phyloP scores from a whole-genome alignment of 495 filamentous ascomycete genomes.

The Letharia lupina region DNA sequence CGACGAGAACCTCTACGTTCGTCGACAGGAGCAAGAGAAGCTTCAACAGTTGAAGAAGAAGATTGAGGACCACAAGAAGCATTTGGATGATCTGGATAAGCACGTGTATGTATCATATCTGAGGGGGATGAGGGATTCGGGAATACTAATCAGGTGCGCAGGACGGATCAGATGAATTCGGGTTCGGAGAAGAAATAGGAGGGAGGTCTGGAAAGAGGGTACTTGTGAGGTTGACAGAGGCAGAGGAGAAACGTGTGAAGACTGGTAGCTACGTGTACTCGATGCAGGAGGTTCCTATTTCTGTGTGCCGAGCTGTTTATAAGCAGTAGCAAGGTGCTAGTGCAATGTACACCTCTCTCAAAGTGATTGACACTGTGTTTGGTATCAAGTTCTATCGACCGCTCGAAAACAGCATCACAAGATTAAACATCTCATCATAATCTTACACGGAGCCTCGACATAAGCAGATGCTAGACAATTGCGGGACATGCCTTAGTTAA shows the following conservation, averaged over 20 bases:
- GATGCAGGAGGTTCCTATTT: not conserved
- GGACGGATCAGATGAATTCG: slow-evolving; percentile 2
- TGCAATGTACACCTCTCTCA: not conserved
- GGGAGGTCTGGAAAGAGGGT: not conserved
- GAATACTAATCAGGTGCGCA: slow-evolving; percentile 5
- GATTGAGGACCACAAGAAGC: slow-evolving; percentile 66
- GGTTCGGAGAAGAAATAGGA: slow-evolving; percentile 47
- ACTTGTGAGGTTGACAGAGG: not conserved
- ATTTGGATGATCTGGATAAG: slow-evolving; percentile 73
- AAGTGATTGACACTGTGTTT: not conserved
- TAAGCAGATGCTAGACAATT: not conserved
- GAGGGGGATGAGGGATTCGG: not conserved
- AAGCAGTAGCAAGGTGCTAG: not conserved
- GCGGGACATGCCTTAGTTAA: not conserved
- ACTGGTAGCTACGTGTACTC: not conserved
- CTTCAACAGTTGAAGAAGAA: slow-evolving; percentile 61
- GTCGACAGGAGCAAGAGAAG: slow-evolving; percentile 77
- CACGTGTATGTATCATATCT: slow-evolving; percentile 57
- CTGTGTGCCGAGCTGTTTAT: not conserved
- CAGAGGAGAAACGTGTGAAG: not conserved
- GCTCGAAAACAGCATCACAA: not conserved
- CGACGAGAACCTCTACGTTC: slow-evolving; percentile 73
- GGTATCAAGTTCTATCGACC: slow-evolving; percentile 3
- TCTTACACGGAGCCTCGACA: not conserved
- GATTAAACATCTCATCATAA: not conserved